These are phyloP conservation scores for Xanthoceras sorbifolium DNA, from an alignment of 345 rosid species.

Conservation along the genomic window DNA sequence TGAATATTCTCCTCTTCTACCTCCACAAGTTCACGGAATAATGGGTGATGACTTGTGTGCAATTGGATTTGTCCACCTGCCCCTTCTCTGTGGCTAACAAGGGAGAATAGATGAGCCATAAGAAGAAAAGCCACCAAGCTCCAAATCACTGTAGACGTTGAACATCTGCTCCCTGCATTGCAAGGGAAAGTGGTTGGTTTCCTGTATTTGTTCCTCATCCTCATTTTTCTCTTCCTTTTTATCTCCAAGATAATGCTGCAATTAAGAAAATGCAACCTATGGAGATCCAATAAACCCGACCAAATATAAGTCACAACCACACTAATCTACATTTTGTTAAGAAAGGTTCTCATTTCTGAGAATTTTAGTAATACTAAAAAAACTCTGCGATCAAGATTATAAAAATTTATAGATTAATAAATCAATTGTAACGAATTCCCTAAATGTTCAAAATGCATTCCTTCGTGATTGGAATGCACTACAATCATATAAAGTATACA, in stretches of 20 bases:
- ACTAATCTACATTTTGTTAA: constrained; percentile 19
- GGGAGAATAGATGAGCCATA: constrained; percentile 56
- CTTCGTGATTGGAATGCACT: constrained; percentile 7
- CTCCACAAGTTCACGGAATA: constrained; percentile 62
- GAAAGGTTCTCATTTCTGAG: neutral
- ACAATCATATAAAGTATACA: neutral
- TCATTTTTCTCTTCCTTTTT: constrained; percentile 61
- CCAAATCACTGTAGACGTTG: constrained; percentile 58
- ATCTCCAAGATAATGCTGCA: constrained; percentile 64
- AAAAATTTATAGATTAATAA: constrained; percentile 3
- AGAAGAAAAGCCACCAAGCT: constrained; percentile 71
- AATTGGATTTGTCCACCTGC: constrained; percentile 41
- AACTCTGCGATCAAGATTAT: neutral
- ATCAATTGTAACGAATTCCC: neutral
- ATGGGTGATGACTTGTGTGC: constrained; percentile 40
- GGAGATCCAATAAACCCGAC: constrained; percentile 41
- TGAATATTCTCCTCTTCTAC: constrained; percentile 77
- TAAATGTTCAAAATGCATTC: constrained; percentile 18
- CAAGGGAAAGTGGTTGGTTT: constrained; percentile 68
- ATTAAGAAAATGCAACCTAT: constrained; percentile 49
- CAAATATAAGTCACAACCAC: constrained; percentile 31
- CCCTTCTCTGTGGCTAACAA: constrained; percentile 41
- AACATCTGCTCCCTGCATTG: constrained; percentile 79
- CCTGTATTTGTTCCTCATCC: constrained; percentile 77
- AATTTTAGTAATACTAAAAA: neutral